Base-by-base conservation (phyloP, 495 filamentous ascomycete genomes). In the Daldinia loculata region DNA sequence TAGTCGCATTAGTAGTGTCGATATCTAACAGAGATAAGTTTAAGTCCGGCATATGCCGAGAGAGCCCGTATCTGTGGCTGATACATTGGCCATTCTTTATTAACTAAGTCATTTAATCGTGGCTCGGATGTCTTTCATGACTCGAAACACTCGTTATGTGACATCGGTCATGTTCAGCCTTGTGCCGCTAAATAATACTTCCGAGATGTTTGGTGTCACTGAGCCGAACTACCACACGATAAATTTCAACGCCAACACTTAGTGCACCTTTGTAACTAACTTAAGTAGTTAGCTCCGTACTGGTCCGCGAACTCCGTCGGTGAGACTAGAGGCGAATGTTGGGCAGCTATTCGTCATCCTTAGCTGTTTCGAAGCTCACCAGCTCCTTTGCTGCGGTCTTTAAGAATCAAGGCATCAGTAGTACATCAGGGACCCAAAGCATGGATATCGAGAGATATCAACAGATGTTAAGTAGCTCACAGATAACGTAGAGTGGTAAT, bases 81-180 rank as follows among this genome's bases (percentile, higher is more conserved):
- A 60, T 6, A 30, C 26, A 29, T 14, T 24, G 36, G 26, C 9
- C 48, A 68, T 43, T 68, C 34, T 56, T 27, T 62, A 26, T 34
- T 17, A 5, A 26, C 32, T 17, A 5, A 45, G 15, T 52, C 38
- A 66, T 30, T 52, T 38, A 32, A 56, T 61, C 29, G 50, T 55
- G 58, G 57, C 58, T 61, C 43, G 45, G 9, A 48, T 56, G 39
- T 56, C 55, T 60, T 38, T 41, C 27, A 63, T 58, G 53, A 58
- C 53, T 55, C 41, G 32, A 53, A 64, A 45, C 41, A 43, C 36
- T 34, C 41, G 12, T 17, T 39, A 66, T 65, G 67, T 65, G 26
- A 66, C 67, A 61, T 56, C 43, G 62, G 29, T 29, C 59, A 11
- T 55, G 34, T 55, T 67, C 70, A 72, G 64, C 70, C 70, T 64